Conservation (phyloP, 805 yeast species). For the Allodekkera sacchari region DNA sequence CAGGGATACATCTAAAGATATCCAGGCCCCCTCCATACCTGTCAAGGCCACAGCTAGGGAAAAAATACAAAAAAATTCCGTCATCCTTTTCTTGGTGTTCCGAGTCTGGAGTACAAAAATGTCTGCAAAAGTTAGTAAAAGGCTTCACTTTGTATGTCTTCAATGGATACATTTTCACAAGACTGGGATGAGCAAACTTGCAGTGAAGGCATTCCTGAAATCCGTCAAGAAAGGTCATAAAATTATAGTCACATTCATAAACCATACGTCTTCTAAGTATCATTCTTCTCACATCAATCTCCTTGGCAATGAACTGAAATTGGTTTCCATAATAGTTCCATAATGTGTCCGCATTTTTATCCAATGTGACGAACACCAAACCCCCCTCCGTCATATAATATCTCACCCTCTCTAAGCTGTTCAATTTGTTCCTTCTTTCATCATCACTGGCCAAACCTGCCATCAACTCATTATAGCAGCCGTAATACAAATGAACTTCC, state of each 20-base stretch:
- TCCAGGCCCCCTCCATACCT: constrained; percentile 24
- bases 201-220: constrained; percentile 19
- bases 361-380: constrained; percentile 20
- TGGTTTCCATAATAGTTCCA: no score
- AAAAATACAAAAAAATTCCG: constrained; percentile 20
- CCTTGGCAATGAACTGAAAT: constrained; percentile 6
- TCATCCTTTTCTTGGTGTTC: constrained; percentile 2
- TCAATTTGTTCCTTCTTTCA: constrained; percentile 8
- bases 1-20: constrained; percentile 20
- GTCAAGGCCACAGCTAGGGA: constrained; percentile 20
- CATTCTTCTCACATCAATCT: constrained; percentile 6
- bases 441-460: constrained; percentile 6
- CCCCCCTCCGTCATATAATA: constrained; percentile 18
- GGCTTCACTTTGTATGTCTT: constrained; percentile 20
- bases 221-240: constrained; percentile 12
- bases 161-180: constrained; percentile 18
- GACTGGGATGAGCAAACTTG: constrained; percentile 20
- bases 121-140: constrained; percentile 22
- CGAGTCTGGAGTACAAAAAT: constrained; percentile 13
- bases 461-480: constrained; percentile 15
- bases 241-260: constrained; percentile 11
- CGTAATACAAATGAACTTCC: constrained; percentile 18
- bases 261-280: constrained; percentile 5
- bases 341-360: constrained; percentile 11
- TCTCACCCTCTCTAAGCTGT: constrained; percentile 14